phyloP scores from a whole-genome alignment of 2,329 filamentous ascomycete species.

The Fusarium chuoi region DNA sequence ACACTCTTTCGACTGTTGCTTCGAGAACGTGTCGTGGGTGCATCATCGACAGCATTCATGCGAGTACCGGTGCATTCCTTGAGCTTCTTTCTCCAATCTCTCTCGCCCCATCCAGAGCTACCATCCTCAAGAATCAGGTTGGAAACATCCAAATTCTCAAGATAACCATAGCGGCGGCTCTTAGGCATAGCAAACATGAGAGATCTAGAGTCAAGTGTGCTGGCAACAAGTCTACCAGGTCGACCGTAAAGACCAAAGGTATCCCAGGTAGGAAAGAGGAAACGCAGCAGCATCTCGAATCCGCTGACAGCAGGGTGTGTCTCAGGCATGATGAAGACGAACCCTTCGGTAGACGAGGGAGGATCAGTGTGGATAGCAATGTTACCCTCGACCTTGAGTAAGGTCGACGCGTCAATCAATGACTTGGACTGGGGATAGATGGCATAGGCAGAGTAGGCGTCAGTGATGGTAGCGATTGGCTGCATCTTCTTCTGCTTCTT shows the following conservation, averaged over 20 bases:
- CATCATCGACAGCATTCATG: constrained; percentile 73
- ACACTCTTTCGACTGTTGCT: constrained; percentile 69
- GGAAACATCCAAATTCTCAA: constrained; percentile 88
- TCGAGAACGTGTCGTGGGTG: constrained; percentile 55
- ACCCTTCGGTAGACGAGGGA: constrained; percentile 84
- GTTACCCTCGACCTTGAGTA: constrained; percentile 92
- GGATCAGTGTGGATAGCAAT: constrained; percentile 87
- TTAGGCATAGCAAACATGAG: constrained; percentile 99
- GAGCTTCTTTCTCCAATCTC: constrained; percentile 87
- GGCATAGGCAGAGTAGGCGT: constrained; percentile 92
- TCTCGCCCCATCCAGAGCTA: constrained; percentile 81
- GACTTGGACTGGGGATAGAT: constrained; percentile 96
- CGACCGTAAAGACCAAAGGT: constrained; percentile 92
- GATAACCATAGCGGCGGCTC: constrained; percentile 86
- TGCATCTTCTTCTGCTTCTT: constrained; percentile 92
- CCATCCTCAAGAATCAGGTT: constrained; percentile 81
- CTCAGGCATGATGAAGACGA: constrained; percentile 98
- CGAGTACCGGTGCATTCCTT: constrained; percentile 87
- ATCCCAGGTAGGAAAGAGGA: constrained; percentile 93
- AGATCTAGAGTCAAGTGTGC: constrained; percentile 85
- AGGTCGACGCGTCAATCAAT: constrained; percentile 90
- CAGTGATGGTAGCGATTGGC: constrained; percentile 90
- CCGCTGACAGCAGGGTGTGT: constrained; percentile 89
- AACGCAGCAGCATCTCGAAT: constrained; percentile 94
- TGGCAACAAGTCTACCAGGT: constrained; percentile 85